These are phyloP conservation scores for Glebionis coronaria DNA, from an alignment of 129 eudicot species.

Conservation along the genomic window DNA sequence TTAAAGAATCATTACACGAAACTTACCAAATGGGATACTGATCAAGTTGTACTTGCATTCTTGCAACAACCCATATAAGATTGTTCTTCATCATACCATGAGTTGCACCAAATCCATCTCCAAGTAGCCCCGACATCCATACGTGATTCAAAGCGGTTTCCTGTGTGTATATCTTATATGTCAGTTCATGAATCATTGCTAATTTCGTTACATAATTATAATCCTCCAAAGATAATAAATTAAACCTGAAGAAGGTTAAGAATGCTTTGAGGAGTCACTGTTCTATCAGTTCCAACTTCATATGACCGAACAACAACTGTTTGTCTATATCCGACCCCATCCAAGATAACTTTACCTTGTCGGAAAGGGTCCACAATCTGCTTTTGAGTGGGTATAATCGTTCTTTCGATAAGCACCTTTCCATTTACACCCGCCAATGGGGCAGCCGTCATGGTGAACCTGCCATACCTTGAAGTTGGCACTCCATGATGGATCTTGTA, in stretches of 20 bases:
- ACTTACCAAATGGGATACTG: slow-evolving; percentile 78
- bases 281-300: slow-evolving; percentile 73
- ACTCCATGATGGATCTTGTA: slow-evolving; percentile 29
- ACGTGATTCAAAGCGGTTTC: slow-evolving; percentile 88
- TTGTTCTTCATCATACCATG: slow-evolving; percentile 75
- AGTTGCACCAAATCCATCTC: slow-evolving; percentile 86
- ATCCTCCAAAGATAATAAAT: not conserved
- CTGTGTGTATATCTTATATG: slow-evolving; percentile 36
- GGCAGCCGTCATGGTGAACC: slow-evolving; percentile 19
- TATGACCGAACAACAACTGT: slow-evolving; percentile 65
- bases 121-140: slow-evolving; percentile 82
- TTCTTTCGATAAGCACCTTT: slow-evolving; percentile 13
- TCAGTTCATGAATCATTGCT: not conserved
- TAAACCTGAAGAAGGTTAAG: slow-evolving; percentile 67
- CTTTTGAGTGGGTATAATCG: slow-evolving; percentile 63
- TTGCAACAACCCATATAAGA: slow-evolving; percentile 87
- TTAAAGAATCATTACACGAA: not conserved
- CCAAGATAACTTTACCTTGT: slow-evolving; percentile 54
- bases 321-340: slow-evolving; percentile 67
- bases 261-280: slow-evolving; percentile 63
- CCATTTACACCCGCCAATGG: slow-evolving; percentile 29
- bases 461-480: slow-evolving; percentile 15
- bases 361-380: slow-evolving; percentile 62
- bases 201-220: not conserved
- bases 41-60: slow-evolving; percentile 78